Conservation (phyloP, 2,329 filamentous ascomycete genomes). For the Bipolaris sorokiniana region DNA sequence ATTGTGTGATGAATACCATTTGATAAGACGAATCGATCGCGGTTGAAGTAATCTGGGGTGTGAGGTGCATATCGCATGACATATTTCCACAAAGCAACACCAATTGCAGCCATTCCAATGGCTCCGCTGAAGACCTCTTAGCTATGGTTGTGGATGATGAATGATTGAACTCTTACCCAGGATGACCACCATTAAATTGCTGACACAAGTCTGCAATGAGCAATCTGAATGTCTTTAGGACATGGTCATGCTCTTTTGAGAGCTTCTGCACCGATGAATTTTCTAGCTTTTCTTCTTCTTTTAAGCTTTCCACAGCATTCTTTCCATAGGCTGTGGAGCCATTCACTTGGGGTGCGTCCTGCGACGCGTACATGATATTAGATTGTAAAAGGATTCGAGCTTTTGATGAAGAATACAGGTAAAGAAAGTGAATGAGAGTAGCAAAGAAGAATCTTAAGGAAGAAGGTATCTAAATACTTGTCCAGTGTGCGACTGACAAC, state of each 20-base stretch:
- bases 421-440: not conserved
- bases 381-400: not conserved
- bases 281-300: constrained; percentile 15
- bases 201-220: constrained; percentile 67
- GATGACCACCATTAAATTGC: constrained; percentile 73
- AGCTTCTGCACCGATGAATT: constrained; percentile 47
- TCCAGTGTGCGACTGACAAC: not conserved
- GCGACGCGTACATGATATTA: constrained; percentile 27
- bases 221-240: constrained; percentile 20
- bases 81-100: constrained; percentile 67
- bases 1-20: constrained; percentile 53
- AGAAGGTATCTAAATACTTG: not conserved
- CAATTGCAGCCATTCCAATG: constrained; percentile 68
- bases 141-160: not conserved
- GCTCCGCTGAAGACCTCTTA: constrained; percentile 5
- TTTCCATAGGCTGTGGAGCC: constrained; percentile 17
- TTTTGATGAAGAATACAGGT: not conserved
- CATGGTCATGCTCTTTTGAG: constrained; percentile 20
- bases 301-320: constrained; percentile 4
- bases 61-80: constrained; percentile 65
- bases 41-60: constrained; percentile 64
- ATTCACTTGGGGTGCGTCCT: constrained; percentile 18
- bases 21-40: constrained; percentile 67
- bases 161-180: constrained; percentile 53
- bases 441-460: not conserved